Evolutionary conservation across 768 basidiomycete species (phyloP).

Genomic region (Termitomyces sp.): DNA sequence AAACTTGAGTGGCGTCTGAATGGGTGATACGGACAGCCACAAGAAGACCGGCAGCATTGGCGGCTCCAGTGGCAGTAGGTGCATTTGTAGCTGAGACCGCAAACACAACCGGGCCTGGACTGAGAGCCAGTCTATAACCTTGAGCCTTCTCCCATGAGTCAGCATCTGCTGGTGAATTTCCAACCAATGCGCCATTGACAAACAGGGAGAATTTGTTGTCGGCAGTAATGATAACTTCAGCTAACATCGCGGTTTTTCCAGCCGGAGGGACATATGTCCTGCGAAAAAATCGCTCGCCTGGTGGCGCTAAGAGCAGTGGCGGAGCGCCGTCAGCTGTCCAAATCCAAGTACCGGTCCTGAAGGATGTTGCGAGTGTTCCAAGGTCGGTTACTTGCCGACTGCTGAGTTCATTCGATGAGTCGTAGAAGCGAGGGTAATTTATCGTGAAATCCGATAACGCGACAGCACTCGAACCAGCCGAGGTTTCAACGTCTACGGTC

Average conservation of each 20-base stretch:
- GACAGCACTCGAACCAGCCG: not conserved
- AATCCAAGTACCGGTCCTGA: slow-evolving; percentile 12
- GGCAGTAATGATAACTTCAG: slow-evolving; percentile 13
- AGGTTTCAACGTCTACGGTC: not conserved
- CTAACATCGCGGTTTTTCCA: slow-evolving; percentile 12
- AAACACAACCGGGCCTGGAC: slow-evolving; percentile 13
- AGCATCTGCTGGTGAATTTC: not conserved
- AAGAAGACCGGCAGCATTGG: slow-evolving; percentile 14
- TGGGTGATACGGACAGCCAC: slow-evolving; percentile 15
- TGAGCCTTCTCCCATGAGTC: slow-evolving; percentile 14
- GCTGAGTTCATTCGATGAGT: not conserved
- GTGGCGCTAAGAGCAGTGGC: slow-evolving; percentile 5
- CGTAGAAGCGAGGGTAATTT: not conserved
- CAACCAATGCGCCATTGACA: slow-evolving; percentile 12
- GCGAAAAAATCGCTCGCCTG: slow-evolving; percentile 11
- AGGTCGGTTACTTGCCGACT: slow-evolving; percentile 6
- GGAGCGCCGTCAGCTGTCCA: slow-evolving; percentile 12
- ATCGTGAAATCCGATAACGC: slow-evolving; percentile 5
- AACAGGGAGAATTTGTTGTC: slow-evolving; percentile 13
- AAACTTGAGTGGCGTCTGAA: slow-evolving; percentile 11
- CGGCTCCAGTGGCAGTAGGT: not conserved
- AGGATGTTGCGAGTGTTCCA: slow-evolving; percentile 6
- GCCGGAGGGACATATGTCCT: slow-evolving; percentile 11
- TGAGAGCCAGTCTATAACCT: slow-evolving; percentile 13
- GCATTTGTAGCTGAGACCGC: slow-evolving; percentile 14